Evolutionary conservation across 139 green algal species (phyloP), one percentile per base, ranked within the genome.

Genomic region (Chlorella sp.): DNA sequence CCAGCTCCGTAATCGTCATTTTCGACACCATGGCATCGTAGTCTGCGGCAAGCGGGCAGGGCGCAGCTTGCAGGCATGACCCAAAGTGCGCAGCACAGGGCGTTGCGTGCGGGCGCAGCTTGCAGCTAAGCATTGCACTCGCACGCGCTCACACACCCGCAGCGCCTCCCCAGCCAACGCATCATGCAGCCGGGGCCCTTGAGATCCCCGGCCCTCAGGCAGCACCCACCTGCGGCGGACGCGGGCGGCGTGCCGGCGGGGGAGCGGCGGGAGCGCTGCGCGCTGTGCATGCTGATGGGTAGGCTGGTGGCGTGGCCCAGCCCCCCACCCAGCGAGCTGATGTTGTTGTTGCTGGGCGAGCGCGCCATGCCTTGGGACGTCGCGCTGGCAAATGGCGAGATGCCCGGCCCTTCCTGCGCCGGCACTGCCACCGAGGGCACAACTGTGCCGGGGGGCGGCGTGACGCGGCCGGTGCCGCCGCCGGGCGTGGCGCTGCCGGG

Each of bases 1-100:
- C 41, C n/a, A 84, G 64, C 64, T 84, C 79, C 1, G 32, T 70
- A 12, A 76, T 65, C 18, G 57, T 55, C 63, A 84, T 34, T 30
- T 47, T 76, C 41, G 21, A 32, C 0, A 84, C 64, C 64, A 84
- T 13, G 7, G 34, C 44, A 1, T 76, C 79, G 26, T 57, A 76
- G 17, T 81, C 74, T 69, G 74, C 32, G 25, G 30, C 4, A 30
- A 2, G 20, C 4, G 32, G 47, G 44, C 26, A 32, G 26, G 71
- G 71, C 11, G n/a, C 28, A 63, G 28, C 11, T 7, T 20, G 41
- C 15, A 28, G 41, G 16, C 15, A 36, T 60, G 71, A 51, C 18
- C 11, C n/a, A 23, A 73, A n/a, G n/a, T n/a, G n/a, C n/a, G n/a
- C n/a, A n/a, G n/a, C n/a, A n/a, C n/a, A n/a, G n/a, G n/a, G n/a